phyloP scores from a whole-genome alignment of 2,329 filamentous ascomycete species.

The Zalaria sp. region DNA sequence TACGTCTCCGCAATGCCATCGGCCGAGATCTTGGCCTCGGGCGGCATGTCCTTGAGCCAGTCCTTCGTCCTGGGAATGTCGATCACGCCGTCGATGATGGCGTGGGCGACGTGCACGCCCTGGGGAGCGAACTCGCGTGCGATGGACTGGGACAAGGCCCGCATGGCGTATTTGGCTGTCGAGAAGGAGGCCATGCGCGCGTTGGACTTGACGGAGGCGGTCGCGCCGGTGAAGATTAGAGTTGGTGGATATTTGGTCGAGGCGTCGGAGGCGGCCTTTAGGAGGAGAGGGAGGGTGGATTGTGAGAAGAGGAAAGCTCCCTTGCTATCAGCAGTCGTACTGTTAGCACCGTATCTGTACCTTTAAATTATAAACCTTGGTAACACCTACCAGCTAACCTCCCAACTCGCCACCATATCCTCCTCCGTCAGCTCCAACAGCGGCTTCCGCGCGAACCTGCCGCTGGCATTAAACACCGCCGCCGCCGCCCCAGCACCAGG shows the following conservation, averaged over 20 bases:
- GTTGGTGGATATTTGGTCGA: constrained; percentile 52
- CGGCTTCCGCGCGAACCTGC: constrained; percentile 43
- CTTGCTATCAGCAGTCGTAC: constrained; percentile 26
- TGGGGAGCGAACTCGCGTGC: constrained; percentile 73
- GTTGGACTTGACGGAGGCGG: constrained; percentile 61
- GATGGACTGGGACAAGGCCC: constrained; percentile 60
- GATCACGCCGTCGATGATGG: constrained; percentile 74
- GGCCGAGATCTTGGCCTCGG: constrained; percentile 57
- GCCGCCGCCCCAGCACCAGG: constrained; percentile 33
- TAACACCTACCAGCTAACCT: constrained; percentile 35
- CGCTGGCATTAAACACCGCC: constrained; percentile 57
- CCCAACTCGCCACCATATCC: constrained; percentile 38
- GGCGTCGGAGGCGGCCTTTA: constrained; percentile 39
- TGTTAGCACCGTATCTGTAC: neutral
- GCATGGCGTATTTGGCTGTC: constrained; percentile 64
- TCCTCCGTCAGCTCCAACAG: constrained; percentile 46
- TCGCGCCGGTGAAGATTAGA: constrained; percentile 77
- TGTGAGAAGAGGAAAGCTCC: constrained; percentile 70
- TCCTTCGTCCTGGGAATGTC: constrained; percentile 60
- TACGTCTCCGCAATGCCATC: constrained; percentile 77
- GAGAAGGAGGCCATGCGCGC: constrained; percentile 59
- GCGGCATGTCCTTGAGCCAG: constrained; percentile 38
- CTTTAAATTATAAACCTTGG: too few species aligned
- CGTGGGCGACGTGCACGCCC: constrained; percentile 72
- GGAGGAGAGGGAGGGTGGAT: constrained; percentile 53